A percentile compares a stretch with the other conserved stretches of the same genome.
Evolutionary conservation across 192 early-diverging fungal species (phyloP).

Genomic region (Chytriomyces hyalinus): DNA sequence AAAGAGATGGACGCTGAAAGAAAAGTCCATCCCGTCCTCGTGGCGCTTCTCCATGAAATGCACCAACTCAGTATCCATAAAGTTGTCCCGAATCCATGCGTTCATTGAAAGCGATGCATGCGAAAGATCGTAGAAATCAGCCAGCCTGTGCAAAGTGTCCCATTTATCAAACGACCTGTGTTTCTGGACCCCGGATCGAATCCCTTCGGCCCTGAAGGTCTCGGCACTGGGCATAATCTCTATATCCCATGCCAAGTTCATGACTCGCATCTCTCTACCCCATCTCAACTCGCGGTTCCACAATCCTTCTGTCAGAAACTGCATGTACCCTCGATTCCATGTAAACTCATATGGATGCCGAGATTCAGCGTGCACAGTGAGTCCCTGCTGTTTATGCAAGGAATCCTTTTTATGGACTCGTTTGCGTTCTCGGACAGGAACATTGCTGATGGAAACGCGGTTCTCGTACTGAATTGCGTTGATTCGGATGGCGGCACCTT

Average conservation of each 20-base stretch:
- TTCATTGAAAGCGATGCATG: conserved; percentile 28
- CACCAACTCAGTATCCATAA: conserved; percentile 18
- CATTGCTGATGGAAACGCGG: conserved; percentile 29
- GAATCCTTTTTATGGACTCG: not conserved
- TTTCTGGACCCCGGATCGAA: not conserved
- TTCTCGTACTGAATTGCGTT: conserved; percentile 38
- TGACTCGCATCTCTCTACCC: conserved; percentile 25
- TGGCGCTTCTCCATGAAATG: not conserved
- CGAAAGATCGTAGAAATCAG: conserved; percentile 36
- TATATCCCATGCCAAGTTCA: conserved; percentile 28
- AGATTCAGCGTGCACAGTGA: conserved; percentile 30
- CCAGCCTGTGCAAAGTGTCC: conserved; percentile 25
- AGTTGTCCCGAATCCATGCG: conserved; percentile 24
- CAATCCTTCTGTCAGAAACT: conserved; percentile 28
- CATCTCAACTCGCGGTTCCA: conserved; percentile 23
- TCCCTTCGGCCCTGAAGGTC: not conserved
- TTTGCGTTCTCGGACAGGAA: not conserved
- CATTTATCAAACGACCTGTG: conserved; percentile 6
- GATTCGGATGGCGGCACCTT: conserved; percentile 28
- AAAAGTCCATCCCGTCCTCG: not conserved
- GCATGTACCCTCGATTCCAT: conserved; percentile 28
- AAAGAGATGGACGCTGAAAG: conserved; percentile 27
- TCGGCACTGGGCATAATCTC: not conserved
- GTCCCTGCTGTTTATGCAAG: not conserved
- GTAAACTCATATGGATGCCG: conserved; percentile 45